Percentiles rank a stretch among this genome's conserved stretches.
Evolutionary conservation across 768 basidiomycete species (phyloP).

Genomic region (Naematelia encephala): DNA sequence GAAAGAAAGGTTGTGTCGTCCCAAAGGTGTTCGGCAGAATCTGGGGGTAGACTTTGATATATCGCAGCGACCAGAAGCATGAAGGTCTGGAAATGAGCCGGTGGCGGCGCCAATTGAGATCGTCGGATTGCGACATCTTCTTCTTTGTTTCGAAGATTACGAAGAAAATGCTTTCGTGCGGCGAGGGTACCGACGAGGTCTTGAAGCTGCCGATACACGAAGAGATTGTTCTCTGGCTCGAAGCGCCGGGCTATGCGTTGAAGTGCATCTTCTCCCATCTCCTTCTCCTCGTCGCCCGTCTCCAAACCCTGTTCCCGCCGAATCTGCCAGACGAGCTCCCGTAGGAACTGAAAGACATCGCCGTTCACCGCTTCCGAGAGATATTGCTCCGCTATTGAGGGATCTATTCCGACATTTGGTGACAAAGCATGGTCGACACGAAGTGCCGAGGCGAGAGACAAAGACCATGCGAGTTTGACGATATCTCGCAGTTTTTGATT

Average conservation of each 20-base stretch:
- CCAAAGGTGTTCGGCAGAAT: conserved; percentile 37
- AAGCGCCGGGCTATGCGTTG: conserved; percentile 23
- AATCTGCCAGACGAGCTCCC: conserved; percentile 18
- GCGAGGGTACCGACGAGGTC: conserved; percentile 25
- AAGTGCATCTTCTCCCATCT: conserved; percentile 24
- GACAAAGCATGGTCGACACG: conserved; percentile 15
- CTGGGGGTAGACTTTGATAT: conserved; percentile 32
- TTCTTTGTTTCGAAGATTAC: conserved; percentile 35
- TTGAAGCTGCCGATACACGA: conserved; percentile 29
- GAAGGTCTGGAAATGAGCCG: conserved; percentile 36
- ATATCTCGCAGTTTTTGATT: conserved; percentile 30
- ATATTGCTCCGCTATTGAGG: conserved; percentile 28
- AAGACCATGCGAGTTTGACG: conserved; percentile 32
- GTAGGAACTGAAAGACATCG: conserved; percentile 33
- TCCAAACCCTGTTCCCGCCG: conserved; percentile 36
- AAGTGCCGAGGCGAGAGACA: conserved; percentile 31
- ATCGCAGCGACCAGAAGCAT: conserved; percentile 32
- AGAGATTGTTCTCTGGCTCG: conserved; percentile 26
- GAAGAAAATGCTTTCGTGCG: conserved; percentile 30
- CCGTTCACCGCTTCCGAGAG: conserved; percentile 32
- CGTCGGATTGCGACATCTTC: conserved; percentile 35
- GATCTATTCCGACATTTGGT: conserved; percentile 31
- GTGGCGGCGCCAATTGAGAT: conserved; percentile 23
- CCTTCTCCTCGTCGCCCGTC: conserved; percentile 16
- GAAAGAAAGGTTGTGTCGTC: conserved; percentile 31